phyloP scores from a whole-genome alignment of 495 filamentous ascomycete species.

The Penicillium egyptiacum region DNA sequence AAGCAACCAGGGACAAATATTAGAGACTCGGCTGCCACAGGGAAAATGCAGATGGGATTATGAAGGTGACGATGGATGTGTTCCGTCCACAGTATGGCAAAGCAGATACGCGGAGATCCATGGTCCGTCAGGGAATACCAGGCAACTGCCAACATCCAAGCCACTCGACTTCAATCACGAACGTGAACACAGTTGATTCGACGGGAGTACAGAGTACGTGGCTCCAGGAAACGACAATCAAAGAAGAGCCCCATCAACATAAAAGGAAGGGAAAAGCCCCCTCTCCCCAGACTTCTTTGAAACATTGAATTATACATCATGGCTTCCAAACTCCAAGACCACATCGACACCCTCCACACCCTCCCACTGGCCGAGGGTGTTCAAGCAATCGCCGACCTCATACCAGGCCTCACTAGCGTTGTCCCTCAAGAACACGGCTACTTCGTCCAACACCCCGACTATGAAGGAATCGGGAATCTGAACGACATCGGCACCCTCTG shows the following conservation, averaged over 20 bases:
- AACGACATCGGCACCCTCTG: conserved; percentile 10
- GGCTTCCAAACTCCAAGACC: conserved; percentile 8
- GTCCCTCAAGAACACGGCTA: neutral
- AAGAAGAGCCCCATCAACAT: neutral
- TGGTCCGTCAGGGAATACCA: neutral
- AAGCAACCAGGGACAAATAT: neutral
- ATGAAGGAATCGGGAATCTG: conserved; percentile 10
- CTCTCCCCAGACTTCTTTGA: neutral
- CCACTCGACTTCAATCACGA: neutral
- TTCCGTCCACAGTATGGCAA: too few relatives aligned
- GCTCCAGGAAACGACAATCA: neutral
- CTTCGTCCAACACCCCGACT: conserved; percentile 13
- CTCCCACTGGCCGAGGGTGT: conserved; percentile 5
- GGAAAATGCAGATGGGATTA: neutral
- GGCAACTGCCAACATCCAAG: neutral
- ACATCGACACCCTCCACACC: conserved; percentile 11
- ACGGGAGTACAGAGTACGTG: neutral
- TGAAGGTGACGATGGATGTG: neutral
- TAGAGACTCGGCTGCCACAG: neutral
- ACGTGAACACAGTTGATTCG: neutral
- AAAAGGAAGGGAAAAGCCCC: neutral
- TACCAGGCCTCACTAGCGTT: conserved; percentile 5
- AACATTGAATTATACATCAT: conserved; percentile 4
- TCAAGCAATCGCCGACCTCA: conserved; percentile 9
- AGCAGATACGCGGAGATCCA: too few relatives aligned